Base-by-base conservation (phyloP, 805 yeast genomes). In the Candida xyloterini region DNA sequence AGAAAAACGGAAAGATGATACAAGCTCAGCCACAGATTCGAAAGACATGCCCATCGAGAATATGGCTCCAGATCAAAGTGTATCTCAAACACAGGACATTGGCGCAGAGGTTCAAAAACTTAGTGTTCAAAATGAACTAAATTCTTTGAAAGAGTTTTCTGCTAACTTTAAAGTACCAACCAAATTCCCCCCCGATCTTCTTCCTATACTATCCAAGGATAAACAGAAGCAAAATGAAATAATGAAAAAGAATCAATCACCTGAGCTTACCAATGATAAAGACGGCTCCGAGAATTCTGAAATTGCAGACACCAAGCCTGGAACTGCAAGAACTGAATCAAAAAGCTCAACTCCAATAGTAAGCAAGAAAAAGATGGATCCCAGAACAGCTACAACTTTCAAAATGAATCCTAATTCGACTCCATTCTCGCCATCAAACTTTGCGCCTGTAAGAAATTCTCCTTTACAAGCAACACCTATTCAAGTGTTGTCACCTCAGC, bases 121-220 rank as follows among this genome's bases (percentile, higher is more conserved):
- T 40, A 73, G 66, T 49, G 73, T 77, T 1, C 78, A 78, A 56
- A 75, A 77, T 46, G 88, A 82, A 57, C 73, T 84, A 47, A 80
- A 80, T 47, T 76, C 85, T 9, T 68, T 87, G 40, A 79, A 77
- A 47, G 86, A 84, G 55, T 89, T 90, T 57, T 78, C 95, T 27
- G 87, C 85, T 34, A 84, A 77, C 50, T 85, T 87, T 62, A 86
- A 86, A 61, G 76, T 89, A 22, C 57, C 59, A 13, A 37, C 54
- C 10, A 53, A 59, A 21, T 47, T 58, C 38, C 91, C 95, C 7
- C 62, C 70, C 14, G 89, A 83, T 52, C 66, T 81, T 44, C 64
- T 82, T 45, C 89, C 93, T 7, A 81, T 84, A 14, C 64, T 83
- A 23, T 66, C 90, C 8, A 81, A 84, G 59, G 84, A 80, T 49